Conservation (phyloP, 2,329 filamentous ascomycete genomes). For the Paecilomyces sp. region DNA sequence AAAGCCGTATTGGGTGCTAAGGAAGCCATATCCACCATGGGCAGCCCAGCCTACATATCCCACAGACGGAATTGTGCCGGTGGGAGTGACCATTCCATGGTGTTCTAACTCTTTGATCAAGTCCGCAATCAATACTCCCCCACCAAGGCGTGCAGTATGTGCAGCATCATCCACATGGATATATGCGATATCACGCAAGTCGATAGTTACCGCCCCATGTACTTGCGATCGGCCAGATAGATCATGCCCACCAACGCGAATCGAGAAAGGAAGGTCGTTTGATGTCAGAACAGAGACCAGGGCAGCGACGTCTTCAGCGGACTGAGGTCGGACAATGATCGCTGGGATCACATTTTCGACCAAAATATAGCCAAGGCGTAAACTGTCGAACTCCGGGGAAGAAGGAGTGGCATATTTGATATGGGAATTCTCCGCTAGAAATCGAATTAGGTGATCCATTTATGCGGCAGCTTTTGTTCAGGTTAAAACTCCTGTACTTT, state of each 20-base stretch:
- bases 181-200: slow-evolving; percentile 29
- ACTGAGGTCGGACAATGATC: slow-evolving; percentile 17
- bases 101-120: slow-evolving; percentile 18
- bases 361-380: no score
- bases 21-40: slow-evolving; percentile 30
- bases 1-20: slow-evolving; percentile 23
- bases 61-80: slow-evolving; percentile 17
- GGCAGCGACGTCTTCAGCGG: slow-evolving; percentile 16
- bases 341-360: no score
- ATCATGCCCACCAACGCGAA: slow-evolving; percentile 31
- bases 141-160: slow-evolving; percentile 27
- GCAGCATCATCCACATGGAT: slow-evolving; percentile 19
- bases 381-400: no score
- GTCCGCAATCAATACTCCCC: slow-evolving; percentile 26
- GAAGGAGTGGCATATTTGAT: no score
- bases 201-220: slow-evolving; percentile 25
- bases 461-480: no score
- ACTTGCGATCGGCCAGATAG: slow-evolving; percentile 25
- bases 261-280: slow-evolving; percentile 13
- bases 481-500: no score
- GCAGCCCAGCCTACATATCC: slow-evolving; percentile 33
- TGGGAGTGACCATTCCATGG: slow-evolving; percentile 20
- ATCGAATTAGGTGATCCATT: no score
- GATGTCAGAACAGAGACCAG: slow-evolving; percentile 13
- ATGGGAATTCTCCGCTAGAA: no score